Conservation (phyloP, 163 green algal genomes). For the Smithsoniella earleae region DNA sequence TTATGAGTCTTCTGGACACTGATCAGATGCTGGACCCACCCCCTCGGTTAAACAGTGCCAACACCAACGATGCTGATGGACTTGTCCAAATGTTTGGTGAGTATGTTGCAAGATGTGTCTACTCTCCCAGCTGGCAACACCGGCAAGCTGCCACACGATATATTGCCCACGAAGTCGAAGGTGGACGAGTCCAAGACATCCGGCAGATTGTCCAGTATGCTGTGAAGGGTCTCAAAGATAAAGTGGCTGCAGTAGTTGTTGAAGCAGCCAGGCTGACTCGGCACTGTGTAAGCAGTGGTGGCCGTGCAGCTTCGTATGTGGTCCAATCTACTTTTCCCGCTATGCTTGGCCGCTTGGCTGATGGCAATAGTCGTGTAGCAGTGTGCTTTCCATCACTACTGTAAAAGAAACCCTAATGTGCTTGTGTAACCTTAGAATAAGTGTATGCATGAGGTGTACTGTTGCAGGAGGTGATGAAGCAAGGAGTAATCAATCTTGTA, state of each 20-base stretch:
- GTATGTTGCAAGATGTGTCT: conserved; percentile 55
- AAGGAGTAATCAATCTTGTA: conserved; percentile 6
- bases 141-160: conserved; percentile 61
- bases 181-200: not conserved
- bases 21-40: conserved; percentile 2
- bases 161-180: conserved; percentile 35
- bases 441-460: not conserved
- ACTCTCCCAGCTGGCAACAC: conserved; percentile 73
- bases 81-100: conserved; percentile 56
- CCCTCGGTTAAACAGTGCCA: conserved; percentile 2
- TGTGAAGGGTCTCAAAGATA: conserved; percentile 16
- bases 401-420: conserved; percentile 47
- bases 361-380: conserved; percentile 15
- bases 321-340: not conserved
- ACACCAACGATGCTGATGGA: conserved; percentile 50
- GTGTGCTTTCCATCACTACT: not conserved
- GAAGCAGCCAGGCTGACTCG: conserved; percentile 5
- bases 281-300: not conserved
- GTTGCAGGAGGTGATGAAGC: conserved; percentile 29
- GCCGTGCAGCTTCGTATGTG: not conserved
- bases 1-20: not conserved
- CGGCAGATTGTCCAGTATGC: not conserved
- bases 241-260: conserved; percentile 20
- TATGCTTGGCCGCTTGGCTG: not conserved
- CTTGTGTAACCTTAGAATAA: conserved; percentile 34